Percentiles rank a stretch among this genome's conserved stretches.
Evolutionary conservation across 148 eudicot genomes (phyloP).

Genomic region (Diospyros kaki): DNA sequence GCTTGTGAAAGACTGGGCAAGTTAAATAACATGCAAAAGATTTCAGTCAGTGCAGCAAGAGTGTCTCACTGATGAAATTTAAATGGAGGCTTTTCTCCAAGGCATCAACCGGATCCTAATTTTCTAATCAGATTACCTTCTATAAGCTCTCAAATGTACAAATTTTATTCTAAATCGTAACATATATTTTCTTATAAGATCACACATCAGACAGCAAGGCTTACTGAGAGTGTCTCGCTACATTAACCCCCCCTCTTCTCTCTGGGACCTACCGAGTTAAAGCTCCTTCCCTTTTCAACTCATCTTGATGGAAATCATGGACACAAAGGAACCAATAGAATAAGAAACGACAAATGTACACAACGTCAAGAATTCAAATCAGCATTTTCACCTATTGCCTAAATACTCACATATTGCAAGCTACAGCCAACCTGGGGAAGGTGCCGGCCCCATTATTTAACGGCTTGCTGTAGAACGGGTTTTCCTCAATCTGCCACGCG

Average conservation of each 20-base stretch:
- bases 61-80: too few relatives aligned
- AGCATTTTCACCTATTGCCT: conserved; percentile 8
- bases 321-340: conserved; percentile 16
- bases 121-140: too few relatives aligned
- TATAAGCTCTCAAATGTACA: too few relatives aligned
- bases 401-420: conserved; percentile 15
- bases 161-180: too few relatives aligned
- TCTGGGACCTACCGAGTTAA: conserved; percentile 9
- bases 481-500: conserved; percentile 75
- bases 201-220: too few relatives aligned
- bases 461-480: conserved; percentile 29
- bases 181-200: too few relatives aligned
- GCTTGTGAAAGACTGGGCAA: too few relatives aligned
- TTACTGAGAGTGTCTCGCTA: too few relatives aligned
- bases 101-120: too few relatives aligned
- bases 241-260: neutral
- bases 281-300: neutral
- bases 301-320: conserved; percentile 6
- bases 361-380: neutral
- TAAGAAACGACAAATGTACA: conserved; percentile 18
- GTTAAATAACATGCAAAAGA: too few relatives aligned
- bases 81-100: too few relatives aligned
- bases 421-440: neutral
- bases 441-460: conserved; percentile 11
- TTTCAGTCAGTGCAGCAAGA: too few relatives aligned